Evolutionary conservation across 805 yeast species (phyloP).

Genomic region (Cyberlindnera veronae): DNA sequence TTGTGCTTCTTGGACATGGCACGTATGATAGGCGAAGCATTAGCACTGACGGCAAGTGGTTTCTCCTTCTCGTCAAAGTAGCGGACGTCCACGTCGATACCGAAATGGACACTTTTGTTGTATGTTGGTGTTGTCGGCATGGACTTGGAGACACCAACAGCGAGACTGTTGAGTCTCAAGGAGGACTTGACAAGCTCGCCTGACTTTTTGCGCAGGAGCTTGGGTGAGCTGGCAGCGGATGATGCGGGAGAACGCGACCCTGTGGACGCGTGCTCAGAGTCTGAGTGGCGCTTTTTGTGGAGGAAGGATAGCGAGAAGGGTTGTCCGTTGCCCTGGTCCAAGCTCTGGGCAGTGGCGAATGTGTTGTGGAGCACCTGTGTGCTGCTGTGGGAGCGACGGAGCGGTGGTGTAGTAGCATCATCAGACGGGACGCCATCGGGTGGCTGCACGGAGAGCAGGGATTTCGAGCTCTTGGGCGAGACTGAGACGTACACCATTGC

Average conservation of each 20-base stretch:
- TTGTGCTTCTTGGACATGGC: constrained; percentile 28
- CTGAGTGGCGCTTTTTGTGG: constrained; percentile 21
- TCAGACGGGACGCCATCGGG: neutral
- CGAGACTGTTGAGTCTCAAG: constrained; percentile 43
- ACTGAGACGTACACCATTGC: constrained; percentile 17
- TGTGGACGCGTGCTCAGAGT: constrained; percentile 8
- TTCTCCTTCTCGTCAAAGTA: constrained; percentile 70
- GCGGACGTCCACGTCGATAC: constrained; percentile 61
- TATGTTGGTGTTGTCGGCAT: constrained; percentile 54
- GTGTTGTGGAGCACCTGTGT: constrained; percentile 10
- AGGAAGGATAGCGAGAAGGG: constrained; percentile 23
- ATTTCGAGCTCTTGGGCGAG: constrained; percentile 7
- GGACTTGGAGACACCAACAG: constrained; percentile 37
- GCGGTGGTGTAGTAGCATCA: no score
- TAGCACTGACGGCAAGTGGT: constrained; percentile 74
- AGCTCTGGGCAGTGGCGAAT: neutral
- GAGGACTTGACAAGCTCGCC: constrained; percentile 85
- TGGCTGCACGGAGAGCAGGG: constrained; percentile 1
- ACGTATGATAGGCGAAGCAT: constrained; percentile 50
- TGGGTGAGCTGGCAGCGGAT: constrained; percentile 18
- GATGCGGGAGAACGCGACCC: constrained; percentile 3
- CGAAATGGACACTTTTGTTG: constrained; percentile 77
- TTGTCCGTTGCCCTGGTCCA: constrained; percentile 1
- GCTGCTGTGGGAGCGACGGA: neutral
- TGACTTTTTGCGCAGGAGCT: constrained; percentile 72